Evolutionary conservation across 2,329 filamentous ascomycete species (phyloP), one percentile per base, ranked within the genome.

Genomic region (Monilinia laxa): DNA sequence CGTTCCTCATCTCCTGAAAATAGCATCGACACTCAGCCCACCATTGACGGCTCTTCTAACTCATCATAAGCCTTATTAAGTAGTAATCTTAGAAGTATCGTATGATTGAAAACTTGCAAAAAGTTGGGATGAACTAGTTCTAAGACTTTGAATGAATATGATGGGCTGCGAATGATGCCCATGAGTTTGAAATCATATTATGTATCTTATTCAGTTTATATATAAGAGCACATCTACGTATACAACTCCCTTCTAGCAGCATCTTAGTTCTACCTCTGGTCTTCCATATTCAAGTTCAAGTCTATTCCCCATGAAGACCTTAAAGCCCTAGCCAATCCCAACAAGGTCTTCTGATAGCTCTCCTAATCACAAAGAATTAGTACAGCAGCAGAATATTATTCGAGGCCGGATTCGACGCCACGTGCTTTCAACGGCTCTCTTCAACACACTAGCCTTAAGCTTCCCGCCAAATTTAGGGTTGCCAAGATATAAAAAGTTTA

Each of bases 111-210:
- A n/a, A 12, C 45, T 4, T 40, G 3, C 38, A 38, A 28, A 38
- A 49, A 18, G 58, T 35, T 60, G 20, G 58, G 58, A 60, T 10
- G 58, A 10, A 60, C 28, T 40, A 51, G 28, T 23, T 9, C 25
- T 3, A 38, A 38, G 58, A 60, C 58, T 60, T 51, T 20, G n/a
- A 51, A 60, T 60, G 58, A 51, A 60, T 60, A 38, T 35, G n/a
- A 40, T 38, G 28, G 51, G 58, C 31, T 51, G n/a, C 11, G 28
- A 60, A 25, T 38, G 31, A 25, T 31, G 12, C 28, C 20, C 42
- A 60, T 12, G 18, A 5, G 28, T 7, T 16, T 7, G 3, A 18
- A 18, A 18, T 11, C n/a, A 6, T 16, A 35, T 20, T 38, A 11
- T 35, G 11, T 28, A 35, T 47, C 40, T 59, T 60, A 23, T 14